Conservation (phyloP, 1,284 basidiomycete species). For the Puccinia novopanici region DNA sequence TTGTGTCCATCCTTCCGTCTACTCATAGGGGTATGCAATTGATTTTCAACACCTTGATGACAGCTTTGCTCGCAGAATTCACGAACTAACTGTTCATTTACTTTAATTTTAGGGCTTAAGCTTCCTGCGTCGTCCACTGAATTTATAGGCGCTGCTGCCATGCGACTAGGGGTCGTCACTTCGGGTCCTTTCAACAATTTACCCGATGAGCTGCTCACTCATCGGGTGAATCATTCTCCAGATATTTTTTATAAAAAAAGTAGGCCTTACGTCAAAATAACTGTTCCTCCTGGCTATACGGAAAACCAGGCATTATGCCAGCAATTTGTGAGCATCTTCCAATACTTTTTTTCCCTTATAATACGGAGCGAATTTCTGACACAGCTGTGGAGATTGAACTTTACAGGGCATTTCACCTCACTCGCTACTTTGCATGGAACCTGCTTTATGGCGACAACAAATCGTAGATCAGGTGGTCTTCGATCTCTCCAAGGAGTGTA, state of each 20-base stretch:
- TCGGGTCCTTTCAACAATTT: not conserved
- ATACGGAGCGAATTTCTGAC: not conserved
- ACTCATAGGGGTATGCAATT: not conserved
- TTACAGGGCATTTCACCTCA: constrained; percentile 37
- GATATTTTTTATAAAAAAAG: constrained; percentile 26
- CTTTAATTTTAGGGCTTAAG: not conserved
- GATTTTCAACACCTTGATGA: not conserved
- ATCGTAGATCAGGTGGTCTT: constrained; percentile 34
- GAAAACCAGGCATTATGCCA: constrained; percentile 31
- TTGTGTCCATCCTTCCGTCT: not conserved
- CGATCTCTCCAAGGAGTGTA: constrained; percentile 9
- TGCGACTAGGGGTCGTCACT: constrained; percentile 10
- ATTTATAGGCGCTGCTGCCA: constrained; percentile 5
- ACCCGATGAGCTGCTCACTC: constrained; percentile 21
- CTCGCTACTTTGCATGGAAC: constrained; percentile 39
- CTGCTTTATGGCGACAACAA: constrained; percentile 31
- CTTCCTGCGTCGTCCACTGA: not conserved
- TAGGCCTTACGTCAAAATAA: constrained; percentile 26
- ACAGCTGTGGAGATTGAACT: not conserved
- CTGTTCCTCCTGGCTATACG: constrained; percentile 25
- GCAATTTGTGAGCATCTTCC: constrained; percentile 33
- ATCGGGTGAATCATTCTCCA: constrained; percentile 24
- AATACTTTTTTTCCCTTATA: not conserved
- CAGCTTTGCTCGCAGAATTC: not conserved
- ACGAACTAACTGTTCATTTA: not conserved